These are phyloP conservation scores for Apiospora rasikravindrae DNA, from an alignment of 2,329 filamentous ascomycete species.

Conservation along the genomic window DNA sequence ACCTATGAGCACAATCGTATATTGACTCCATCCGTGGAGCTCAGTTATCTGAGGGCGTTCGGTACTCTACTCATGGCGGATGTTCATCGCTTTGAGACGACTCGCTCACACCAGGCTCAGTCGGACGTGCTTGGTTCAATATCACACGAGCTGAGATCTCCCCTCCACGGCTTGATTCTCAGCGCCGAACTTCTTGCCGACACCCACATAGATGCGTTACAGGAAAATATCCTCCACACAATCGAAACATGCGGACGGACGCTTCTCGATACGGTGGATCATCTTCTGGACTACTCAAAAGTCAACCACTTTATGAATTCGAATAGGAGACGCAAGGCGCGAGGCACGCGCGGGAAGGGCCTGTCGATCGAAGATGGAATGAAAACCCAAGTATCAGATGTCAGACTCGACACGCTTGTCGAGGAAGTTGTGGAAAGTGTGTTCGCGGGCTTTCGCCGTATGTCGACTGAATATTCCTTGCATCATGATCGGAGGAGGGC, in stretches of 20 bases:
- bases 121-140: slow-evolving; percentile 64
- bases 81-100: slow-evolving; percentile 49
- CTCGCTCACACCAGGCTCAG: slow-evolving; percentile 52
- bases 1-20: slow-evolving; percentile 47
- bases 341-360: neutral
- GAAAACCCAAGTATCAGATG: slow-evolving; percentile 31
- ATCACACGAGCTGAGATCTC: slow-evolving; percentile 65
- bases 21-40: slow-evolving; percentile 51
- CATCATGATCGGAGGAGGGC: neutral
- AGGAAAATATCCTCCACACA: slow-evolving; percentile 42
- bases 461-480: slow-evolving; percentile 34
- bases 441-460: slow-evolving; percentile 44
- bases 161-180: slow-evolving; percentile 58
- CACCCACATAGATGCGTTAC: slow-evolving; percentile 51
- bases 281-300: slow-evolving; percentile 60
- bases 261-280: slow-evolving; percentile 58
- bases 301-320: slow-evolving; percentile 48
- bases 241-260: slow-evolving; percentile 58
- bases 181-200: slow-evolving; percentile 55
- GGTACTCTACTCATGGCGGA: slow-evolving; percentile 61
- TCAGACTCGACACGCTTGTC: slow-evolving; percentile 46
- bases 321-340: neutral
- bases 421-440: slow-evolving; percentile 56
- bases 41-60: slow-evolving; percentile 57
- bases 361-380: slow-evolving; percentile 22